phyloP scores from a whole-genome alignment of 2,329 filamentous ascomycete genomes.

The Botrytis squamosa region DNA sequence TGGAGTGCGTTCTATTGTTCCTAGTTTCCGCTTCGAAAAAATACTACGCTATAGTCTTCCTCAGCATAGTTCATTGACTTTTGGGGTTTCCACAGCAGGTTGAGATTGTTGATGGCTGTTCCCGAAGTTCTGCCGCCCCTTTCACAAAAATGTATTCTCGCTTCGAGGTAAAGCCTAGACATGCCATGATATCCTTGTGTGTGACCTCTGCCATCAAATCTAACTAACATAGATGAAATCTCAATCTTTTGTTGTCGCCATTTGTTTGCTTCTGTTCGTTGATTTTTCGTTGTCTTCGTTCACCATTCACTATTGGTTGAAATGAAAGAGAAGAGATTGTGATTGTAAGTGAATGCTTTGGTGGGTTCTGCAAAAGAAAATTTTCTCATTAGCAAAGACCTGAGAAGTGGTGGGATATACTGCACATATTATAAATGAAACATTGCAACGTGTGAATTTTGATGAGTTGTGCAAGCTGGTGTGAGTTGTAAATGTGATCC shows the following conservation, averaged over 20 bases:
- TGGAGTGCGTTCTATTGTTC: background rate
- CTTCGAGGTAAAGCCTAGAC: background rate
- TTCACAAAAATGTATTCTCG: background rate
- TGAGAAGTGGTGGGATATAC: background rate
- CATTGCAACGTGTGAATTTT: background rate
- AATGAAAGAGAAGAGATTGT: background rate
- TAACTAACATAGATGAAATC: background rate
- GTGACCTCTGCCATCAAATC: background rate
- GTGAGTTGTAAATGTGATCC: background rate
- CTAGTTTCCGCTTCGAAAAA: too few relatives aligned
- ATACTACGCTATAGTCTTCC: background rate
- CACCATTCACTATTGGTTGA: background rate
- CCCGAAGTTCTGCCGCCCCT: constrained; percentile 11
- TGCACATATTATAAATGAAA: accelerated
- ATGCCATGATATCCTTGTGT: background rate
- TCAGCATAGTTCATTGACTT: background rate
- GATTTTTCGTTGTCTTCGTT: background rate
- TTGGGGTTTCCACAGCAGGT: background rate
- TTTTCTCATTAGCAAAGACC: background rate
- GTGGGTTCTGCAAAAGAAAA: background rate
- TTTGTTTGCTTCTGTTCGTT: background rate
- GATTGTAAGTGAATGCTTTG: background rate
- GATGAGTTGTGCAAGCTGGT: background rate
- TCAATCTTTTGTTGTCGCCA: background rate
- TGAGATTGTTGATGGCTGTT: background rate